Conservation (phyloP, 345 rosid species). For the Fremontodendron californicum region DNA sequence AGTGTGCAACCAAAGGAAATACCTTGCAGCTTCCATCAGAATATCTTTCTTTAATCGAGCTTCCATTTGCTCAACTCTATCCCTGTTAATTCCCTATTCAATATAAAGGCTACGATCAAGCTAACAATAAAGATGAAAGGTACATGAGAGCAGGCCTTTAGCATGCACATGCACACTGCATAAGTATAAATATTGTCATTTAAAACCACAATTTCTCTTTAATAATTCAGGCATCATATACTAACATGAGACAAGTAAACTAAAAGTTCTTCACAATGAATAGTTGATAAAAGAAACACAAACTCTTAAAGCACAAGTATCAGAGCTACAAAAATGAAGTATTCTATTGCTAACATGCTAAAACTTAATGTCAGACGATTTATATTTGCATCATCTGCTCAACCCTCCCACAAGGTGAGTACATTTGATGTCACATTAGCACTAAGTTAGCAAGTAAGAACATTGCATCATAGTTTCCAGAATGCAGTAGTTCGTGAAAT, state of each 20-base stretch:
- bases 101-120: slow-evolving; percentile 8
- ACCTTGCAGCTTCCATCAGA: slow-evolving; percentile 89
- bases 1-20: slow-evolving; percentile 15
- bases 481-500: background rate
- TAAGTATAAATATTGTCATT: background rate
- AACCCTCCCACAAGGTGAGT: background rate
- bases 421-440: background rate
- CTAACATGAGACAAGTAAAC: background rate
- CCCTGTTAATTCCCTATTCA: slow-evolving; percentile 83
- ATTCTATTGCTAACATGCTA: background rate
- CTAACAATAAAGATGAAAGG: background rate
- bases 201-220: background rate
- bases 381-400: slow-evolving; percentile 2
- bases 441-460: background rate
- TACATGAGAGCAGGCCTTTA: background rate
- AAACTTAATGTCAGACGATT: background rate
- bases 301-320: background rate
- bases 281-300: background rate
- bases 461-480: background rate
- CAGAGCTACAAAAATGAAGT: background rate
- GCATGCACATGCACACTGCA: background rate
- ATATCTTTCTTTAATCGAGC: slow-evolving; percentile 88
- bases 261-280: background rate
- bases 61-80: slow-evolving; percentile 95
- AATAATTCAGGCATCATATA: background rate